Evolutionary conservation across 2,329 filamentous ascomycete species (phyloP).

Genomic region (Apiospora arundinis): DNA sequence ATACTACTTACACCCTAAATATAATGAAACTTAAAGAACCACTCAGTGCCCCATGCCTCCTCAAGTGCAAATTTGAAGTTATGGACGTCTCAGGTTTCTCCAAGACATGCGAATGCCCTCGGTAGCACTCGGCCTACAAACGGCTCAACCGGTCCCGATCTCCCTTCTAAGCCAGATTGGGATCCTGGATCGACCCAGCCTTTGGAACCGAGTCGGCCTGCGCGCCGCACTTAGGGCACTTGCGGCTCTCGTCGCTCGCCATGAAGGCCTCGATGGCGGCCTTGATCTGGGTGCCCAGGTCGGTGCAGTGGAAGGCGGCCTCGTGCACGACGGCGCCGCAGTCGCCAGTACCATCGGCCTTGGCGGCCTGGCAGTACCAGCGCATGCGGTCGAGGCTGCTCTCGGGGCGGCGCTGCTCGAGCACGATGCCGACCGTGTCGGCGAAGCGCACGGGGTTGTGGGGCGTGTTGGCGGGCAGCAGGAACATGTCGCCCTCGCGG

Average conservation of each 20-base stretch:
- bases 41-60: neutral
- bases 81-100: neutral
- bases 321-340: slow-evolving; percentile 83
- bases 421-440: slow-evolving; percentile 90
- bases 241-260: slow-evolving; percentile 67
- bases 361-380: slow-evolving; percentile 79
- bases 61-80: neutral
- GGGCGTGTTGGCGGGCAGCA: slow-evolving; percentile 91
- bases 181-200: slow-evolving; percentile 64
- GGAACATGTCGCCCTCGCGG: slow-evolving; percentile 90
- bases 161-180: slow-evolving; percentile 55
- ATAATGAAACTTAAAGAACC: neutral
- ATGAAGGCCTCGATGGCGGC: slow-evolving; percentile 84
- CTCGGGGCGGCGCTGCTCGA: slow-evolving; percentile 82
- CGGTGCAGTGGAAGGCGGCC: slow-evolving; percentile 83
- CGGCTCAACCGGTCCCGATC: neutral
- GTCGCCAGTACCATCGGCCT: slow-evolving; percentile 30
- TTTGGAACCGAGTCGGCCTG: slow-evolving; percentile 75
- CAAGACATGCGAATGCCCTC: neutral
- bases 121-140: neutral
- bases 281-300: slow-evolving; percentile 95
- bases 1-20: slow-evolving; percentile 13
- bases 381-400: slow-evolving; percentile 78
- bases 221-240: slow-evolving; percentile 77
- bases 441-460: slow-evolving; percentile 95